These are phyloP conservation scores for Nakaseomyces bracarensis DNA, from an alignment of 1,139 yeast genomes.

Conservation along the genomic window DNA sequence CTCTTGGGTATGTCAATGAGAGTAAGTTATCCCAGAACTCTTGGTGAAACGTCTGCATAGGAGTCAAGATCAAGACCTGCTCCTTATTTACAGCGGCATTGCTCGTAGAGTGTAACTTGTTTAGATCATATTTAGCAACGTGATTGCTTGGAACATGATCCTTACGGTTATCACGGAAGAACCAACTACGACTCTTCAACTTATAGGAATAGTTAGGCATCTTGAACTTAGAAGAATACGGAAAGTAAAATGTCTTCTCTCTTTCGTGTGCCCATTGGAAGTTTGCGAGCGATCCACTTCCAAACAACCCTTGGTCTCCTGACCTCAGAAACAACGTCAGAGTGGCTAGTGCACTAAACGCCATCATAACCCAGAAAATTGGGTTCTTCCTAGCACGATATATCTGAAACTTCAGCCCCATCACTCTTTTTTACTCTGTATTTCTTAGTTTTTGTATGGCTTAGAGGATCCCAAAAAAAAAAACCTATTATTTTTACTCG, in stretches of 20 bases:
- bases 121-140: slow-evolving; percentile 77
- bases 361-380: slow-evolving; percentile 14
- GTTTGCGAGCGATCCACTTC: slow-evolving; percentile 16
- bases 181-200: slow-evolving; percentile 35
- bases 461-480: too few species aligned
- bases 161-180: slow-evolving; percentile 40
- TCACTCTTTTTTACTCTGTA: not conserved
- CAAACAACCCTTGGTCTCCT: not conserved
- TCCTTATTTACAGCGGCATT: slow-evolving; percentile 68
- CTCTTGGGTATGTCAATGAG: slow-evolving; percentile 71
- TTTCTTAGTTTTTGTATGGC: too few species aligned
- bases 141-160: slow-evolving; percentile 62
- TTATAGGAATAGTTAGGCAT: slow-evolving; percentile 44
- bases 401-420: slow-evolving; percentile 8
- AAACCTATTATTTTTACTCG: not conserved
- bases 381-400: slow-evolving; percentile 3
- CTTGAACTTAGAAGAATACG: slow-evolving; percentile 28
- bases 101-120: slow-evolving; percentile 60
- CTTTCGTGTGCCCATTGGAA: slow-evolving; percentile 33
- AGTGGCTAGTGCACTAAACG: slow-evolving; percentile 25
- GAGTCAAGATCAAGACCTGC: slow-evolving; percentile 75
- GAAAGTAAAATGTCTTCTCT: slow-evolving; percentile 31
- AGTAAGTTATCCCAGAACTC: slow-evolving; percentile 82
- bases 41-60: slow-evolving; percentile 76
- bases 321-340: slow-evolving; percentile 14